Evolutionary conservation across 2,329 filamentous ascomycete species (phyloP).

Genomic region (Botryotinia convoluta): DNA sequence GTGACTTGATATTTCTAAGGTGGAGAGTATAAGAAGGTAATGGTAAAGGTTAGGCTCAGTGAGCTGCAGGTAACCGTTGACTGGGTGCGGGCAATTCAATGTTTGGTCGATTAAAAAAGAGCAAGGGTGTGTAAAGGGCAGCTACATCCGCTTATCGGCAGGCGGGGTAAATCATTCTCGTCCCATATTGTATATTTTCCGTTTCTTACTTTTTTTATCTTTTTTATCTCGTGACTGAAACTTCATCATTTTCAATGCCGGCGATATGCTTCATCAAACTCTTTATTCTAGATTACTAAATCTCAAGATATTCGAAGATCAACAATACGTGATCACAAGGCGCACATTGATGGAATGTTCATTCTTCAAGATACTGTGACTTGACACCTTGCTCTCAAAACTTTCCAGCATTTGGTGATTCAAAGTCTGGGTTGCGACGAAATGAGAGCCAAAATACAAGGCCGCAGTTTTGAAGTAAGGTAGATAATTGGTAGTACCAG

Average conservation of each 20-base stretch:
- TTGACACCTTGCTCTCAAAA: neutral
- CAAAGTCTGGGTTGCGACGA: neutral
- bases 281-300: neutral
- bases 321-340: neutral
- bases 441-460: neutral
- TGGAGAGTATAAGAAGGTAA: neutral
- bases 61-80: neutral
- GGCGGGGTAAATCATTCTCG: neutral
- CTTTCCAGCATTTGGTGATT: neutral
- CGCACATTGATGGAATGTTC: neutral
- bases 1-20: neutral
- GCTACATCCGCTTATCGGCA: neutral
- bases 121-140: neutral
- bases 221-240: neutral
- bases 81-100: neutral
- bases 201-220: neutral
- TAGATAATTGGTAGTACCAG: neutral
- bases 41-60: neutral
- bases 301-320: neutral
- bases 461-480: neutral
- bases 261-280: neutral
- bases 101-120: neutral
- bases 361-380: neutral
- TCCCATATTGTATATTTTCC: neutral
- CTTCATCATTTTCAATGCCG: neutral